Evolutionary conservation across 2,329 filamentous ascomycete genomes (phyloP).

Genomic region (Trichophaea hybrida): DNA sequence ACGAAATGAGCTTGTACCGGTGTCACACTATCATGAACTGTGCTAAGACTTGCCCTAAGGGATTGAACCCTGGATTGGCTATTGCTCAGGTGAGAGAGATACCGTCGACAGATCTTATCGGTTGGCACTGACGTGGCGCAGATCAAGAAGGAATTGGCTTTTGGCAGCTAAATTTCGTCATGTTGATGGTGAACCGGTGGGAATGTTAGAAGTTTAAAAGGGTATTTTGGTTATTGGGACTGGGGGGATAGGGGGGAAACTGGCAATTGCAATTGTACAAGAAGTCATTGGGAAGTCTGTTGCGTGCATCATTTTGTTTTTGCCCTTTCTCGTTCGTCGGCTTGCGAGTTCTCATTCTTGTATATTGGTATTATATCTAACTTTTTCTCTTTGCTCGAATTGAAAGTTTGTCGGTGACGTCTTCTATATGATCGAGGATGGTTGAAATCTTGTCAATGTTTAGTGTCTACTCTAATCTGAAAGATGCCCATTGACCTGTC

Average conservation of each 20-base stretch:
- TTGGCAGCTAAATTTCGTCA: neutral
- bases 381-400: neutral
- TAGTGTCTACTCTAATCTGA: neutral
- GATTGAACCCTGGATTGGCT: constrained; percentile 83
- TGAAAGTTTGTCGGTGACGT: too few species aligned
- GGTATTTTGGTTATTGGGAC: neutral
- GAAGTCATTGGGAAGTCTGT: neutral
- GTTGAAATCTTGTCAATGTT: neutral
- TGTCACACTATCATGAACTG: constrained; percentile 99
- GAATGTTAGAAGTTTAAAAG: neutral
- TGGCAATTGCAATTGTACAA: neutral
- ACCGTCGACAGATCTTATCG: neutral
- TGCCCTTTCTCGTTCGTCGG: neutral
- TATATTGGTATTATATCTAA: neutral
- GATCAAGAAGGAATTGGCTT: constrained; percentile 24
- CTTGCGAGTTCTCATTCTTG: neutral
- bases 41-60: constrained; percentile 93
- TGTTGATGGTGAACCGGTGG: neutral
- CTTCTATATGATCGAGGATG: too few species aligned
- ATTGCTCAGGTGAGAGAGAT: constrained; percentile 47
- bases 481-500: too few species aligned
- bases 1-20: constrained; percentile 96
- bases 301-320: neutral
- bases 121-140: constrained; percentile 6
- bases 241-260: neutral